These are phyloP conservation scores for Globisporangium cystogenes DNA, from an alignment of 352 stramenopile genomes.

Conservation along the genomic window DNA sequence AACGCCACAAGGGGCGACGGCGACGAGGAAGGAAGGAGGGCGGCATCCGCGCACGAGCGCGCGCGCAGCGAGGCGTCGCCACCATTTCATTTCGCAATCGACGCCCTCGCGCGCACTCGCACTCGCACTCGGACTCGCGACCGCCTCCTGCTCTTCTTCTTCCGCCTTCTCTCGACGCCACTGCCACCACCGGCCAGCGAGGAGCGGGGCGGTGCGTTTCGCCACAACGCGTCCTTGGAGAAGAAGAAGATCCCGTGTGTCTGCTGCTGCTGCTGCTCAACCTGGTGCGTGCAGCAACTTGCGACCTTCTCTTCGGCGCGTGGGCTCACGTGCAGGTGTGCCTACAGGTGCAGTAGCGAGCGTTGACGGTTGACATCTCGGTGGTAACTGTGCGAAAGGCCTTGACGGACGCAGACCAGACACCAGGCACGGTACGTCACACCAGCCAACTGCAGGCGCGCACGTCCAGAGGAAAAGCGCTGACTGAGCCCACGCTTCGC, in stretches of 20 bases:
- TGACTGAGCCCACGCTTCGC: background rate
- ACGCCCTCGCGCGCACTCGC: conserved; percentile 26
- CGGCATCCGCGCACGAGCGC: conserved; percentile 3
- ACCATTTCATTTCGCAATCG: conserved; percentile 49
- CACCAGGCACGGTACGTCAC: too few relatives aligned
- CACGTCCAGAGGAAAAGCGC: too few relatives aligned
- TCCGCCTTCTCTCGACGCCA: too few relatives aligned
- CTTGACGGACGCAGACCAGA: too few relatives aligned
- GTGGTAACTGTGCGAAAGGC: too few relatives aligned
- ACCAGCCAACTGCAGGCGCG: too few relatives aligned
- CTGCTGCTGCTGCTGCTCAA: background rate
- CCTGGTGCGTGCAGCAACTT: too few relatives aligned
- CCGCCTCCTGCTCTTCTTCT: background rate
- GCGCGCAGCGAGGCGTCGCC: conserved; percentile 7
- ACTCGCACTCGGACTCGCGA: too few relatives aligned
- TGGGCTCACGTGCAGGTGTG: too few relatives aligned
- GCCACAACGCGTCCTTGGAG: background rate
- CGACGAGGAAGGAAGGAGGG: background rate
- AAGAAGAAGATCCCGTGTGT: conserved; percentile 5
- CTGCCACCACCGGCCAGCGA: background rate
- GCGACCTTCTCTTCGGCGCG: too few relatives aligned
- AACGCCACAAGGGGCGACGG: conserved; percentile 1
- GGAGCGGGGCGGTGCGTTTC: background rate
- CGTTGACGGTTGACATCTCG: too few relatives aligned
- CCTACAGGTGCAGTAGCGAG: too few relatives aligned